These are phyloP conservation scores for Didymella pomorum DNA, from an alignment of 2,329 filamentous ascomycete genomes.

Conservation along the genomic window DNA sequence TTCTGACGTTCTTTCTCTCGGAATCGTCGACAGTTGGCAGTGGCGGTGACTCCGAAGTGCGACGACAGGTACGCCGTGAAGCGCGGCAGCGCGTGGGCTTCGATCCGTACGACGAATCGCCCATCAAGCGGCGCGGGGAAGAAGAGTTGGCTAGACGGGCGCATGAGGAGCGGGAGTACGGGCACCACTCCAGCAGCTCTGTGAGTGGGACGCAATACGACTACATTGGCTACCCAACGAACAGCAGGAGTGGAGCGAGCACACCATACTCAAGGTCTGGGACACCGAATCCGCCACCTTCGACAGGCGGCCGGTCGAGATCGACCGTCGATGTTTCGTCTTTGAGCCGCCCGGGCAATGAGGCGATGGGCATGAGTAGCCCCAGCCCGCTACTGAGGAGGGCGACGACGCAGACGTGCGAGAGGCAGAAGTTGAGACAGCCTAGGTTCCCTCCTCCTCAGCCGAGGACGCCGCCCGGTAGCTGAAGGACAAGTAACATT, in stretches of 20 bases:
- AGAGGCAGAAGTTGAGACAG: conserved; percentile 27
- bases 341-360: neutral
- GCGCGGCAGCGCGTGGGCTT: conserved; percentile 71
- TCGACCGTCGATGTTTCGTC: conserved; percentile 14
- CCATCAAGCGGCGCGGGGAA: conserved; percentile 70
- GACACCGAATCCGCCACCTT: conserved; percentile 5
- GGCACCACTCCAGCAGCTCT: too few relatives aligned
- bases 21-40: conserved; percentile 72
- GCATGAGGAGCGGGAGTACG: conserved; percentile 24
- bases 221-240: conserved; percentile 43
- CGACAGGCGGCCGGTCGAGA: neutral
- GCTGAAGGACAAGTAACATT: neutral
- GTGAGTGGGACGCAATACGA: too few relatives aligned
- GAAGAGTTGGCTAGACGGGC: conserved; percentile 63
- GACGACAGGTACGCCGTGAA: conserved; percentile 66
- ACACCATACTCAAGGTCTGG: conserved; percentile 29
- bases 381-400: conserved; percentile 48
- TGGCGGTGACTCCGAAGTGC: conserved; percentile 67
- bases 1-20: conserved; percentile 85
- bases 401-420: conserved; percentile 42
- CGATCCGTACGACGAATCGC: conserved; percentile 76
- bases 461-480: conserved; percentile 6
- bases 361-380: neutral
- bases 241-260: conserved; percentile 18
- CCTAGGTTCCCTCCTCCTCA: conserved; percentile 25